Evolutionary conservation across 2,329 filamentous ascomycete genomes (phyloP), one percentile per base, ranked within the genome.

Genomic region (Colletotrichum incanum): DNA sequence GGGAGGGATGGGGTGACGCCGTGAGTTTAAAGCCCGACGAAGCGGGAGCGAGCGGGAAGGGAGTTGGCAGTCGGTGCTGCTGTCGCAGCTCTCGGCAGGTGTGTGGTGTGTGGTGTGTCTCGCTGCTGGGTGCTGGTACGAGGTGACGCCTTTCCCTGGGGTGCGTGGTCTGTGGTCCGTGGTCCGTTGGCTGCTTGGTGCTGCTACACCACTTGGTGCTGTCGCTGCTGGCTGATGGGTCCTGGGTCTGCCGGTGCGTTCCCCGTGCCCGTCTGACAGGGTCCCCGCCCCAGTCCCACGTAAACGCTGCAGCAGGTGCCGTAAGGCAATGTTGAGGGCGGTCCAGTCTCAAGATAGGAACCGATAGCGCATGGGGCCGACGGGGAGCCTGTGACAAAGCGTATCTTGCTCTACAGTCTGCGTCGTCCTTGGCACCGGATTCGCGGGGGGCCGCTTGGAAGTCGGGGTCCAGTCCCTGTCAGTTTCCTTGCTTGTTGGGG

Each of bases 381-480:
- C 52, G 43, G 65, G 45, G 14, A 58, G 52, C 67, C 69, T 72
- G 65, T 72, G 65, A 69, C 69, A 72, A 72, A 69, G 65, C 69
- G 54, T 72, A 65, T 72, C 47, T 72, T 49, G 56, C 47, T 56
- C 47, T 54, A 59, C 65, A 23, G 45, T 23, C 69, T 69, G 69
- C 69, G 59, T 69, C 45, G 43, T 59, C 28, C 69, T 72, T 69
- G 69, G 65, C 65, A 72, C 65, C 59, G 69, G 69, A 72, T 72
- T 69, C 69, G 69, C 52, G 66, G 70, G 69, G 66, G 70, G 23
- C 65, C 31, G 54, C 59, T 49, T 60, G 45, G n/a, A 47, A 59
- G 65, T 70, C 65, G 60, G 70, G 70, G 65, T 60, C 66, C 66
- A 55, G 70, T 60, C 70, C 65, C 60, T 70, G 70, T 69, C 69